These are phyloP conservation scores for Botrytis hyacinthi DNA, from an alignment of 2,329 filamentous ascomycete genomes.

Conservation along the genomic window DNA sequence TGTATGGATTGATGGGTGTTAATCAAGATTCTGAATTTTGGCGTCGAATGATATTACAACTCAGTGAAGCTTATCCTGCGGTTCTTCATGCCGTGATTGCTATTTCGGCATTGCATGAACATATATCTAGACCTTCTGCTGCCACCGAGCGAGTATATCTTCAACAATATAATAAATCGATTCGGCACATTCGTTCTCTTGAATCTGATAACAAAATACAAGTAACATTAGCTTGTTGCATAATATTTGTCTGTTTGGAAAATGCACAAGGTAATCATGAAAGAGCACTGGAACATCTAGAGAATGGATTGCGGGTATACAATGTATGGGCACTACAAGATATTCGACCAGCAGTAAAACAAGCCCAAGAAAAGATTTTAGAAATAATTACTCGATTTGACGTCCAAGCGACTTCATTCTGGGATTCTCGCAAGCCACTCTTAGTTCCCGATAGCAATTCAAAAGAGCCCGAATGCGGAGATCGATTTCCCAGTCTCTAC, in stretches of 20 bases:
- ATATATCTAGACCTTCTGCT: not conserved
- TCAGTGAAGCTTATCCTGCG: slow-evolving; percentile 23
- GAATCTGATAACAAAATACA: slow-evolving; percentile 15
- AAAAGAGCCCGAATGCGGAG: not conserved
- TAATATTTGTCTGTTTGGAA: slow-evolving; percentile 29
- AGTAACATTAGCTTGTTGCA: slow-evolving; percentile 26
- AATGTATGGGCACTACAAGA: slow-evolving; percentile 20
- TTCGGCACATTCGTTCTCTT: slow-evolving; percentile 16
- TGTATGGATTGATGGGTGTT: slow-evolving; percentile 22
- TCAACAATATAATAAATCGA: slow-evolving; percentile 21
- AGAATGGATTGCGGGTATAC: slow-evolving; percentile 25
- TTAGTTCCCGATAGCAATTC: slow-evolving; percentile 2
- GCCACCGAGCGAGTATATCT: not conserved
- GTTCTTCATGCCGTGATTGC: slow-evolving; percentile 26
- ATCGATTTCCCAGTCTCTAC: slow-evolving; percentile 10
- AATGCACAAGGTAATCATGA: slow-evolving; percentile 25
- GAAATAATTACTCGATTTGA: slow-evolving; percentile 23
- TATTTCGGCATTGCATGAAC: slow-evolving; percentile 23
- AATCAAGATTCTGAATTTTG: slow-evolving; percentile 26
- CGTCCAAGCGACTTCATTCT: slow-evolving; percentile 27
- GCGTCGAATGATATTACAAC: slow-evolving; percentile 22
- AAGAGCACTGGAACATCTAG: slow-evolving; percentile 24
- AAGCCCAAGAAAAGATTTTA: slow-evolving; percentile 14
- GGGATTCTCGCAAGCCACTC: slow-evolving; percentile 22
- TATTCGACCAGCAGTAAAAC: slow-evolving; percentile 9